These are phyloP conservation scores for Sporisorium reilianum DNA, from an alignment of 1,284 basidiomycete species.

Conservation along the genomic window DNA sequence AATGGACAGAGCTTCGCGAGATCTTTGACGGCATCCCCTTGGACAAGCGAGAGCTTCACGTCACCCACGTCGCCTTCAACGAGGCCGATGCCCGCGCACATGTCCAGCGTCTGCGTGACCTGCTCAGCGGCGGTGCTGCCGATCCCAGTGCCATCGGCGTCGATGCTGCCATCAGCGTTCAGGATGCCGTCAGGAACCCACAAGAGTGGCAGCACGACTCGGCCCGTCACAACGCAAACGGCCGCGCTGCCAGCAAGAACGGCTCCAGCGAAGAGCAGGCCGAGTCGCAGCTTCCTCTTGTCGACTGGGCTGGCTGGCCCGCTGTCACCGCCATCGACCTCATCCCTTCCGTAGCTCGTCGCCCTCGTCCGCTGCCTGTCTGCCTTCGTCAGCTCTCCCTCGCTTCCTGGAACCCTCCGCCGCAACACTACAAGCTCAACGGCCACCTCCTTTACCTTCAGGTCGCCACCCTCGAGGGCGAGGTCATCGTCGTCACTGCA, in stretches of 20 bases:
- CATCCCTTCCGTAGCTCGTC: slow-evolving; percentile 63
- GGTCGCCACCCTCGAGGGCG: slow-evolving; percentile 74
- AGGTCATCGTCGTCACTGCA: slow-evolving; percentile 73
- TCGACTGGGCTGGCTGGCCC: slow-evolving; percentile 71
- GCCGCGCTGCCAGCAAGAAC: slow-evolving; percentile 34
- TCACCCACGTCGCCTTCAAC: slow-evolving; percentile 71
- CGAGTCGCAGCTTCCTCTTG: slow-evolving; percentile 53
- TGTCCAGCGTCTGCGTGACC: slow-evolving; percentile 72
- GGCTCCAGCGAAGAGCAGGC: slow-evolving; percentile 5
- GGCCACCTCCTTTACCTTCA: slow-evolving; percentile 75
- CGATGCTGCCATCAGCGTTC: slow-evolving; percentile 71
- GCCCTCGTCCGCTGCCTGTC: slow-evolving; percentile 64
- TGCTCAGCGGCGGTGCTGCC: slow-evolving; percentile 70
- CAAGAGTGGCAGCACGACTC: slow-evolving; percentile 59
- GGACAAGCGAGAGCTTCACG: slow-evolving; percentile 58
- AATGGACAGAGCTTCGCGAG: slow-evolving; percentile 65
- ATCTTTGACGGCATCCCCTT: slow-evolving; percentile 61
- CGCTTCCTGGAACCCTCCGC: slow-evolving; percentile 75
- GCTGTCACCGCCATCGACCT: slow-evolving; percentile 64
- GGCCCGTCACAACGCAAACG: slow-evolving; percentile 26
- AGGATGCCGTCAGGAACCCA: slow-evolving; percentile 72
- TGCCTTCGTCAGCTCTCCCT: slow-evolving; percentile 72
- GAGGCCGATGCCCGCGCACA: slow-evolving; percentile 72
- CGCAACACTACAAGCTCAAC: slow-evolving; percentile 72
- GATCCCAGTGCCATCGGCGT: slow-evolving; percentile 71